These are phyloP conservation scores for Macadamia tetraphylla DNA, from an alignment of 164 flowering plant species.

Conservation along the genomic window DNA sequence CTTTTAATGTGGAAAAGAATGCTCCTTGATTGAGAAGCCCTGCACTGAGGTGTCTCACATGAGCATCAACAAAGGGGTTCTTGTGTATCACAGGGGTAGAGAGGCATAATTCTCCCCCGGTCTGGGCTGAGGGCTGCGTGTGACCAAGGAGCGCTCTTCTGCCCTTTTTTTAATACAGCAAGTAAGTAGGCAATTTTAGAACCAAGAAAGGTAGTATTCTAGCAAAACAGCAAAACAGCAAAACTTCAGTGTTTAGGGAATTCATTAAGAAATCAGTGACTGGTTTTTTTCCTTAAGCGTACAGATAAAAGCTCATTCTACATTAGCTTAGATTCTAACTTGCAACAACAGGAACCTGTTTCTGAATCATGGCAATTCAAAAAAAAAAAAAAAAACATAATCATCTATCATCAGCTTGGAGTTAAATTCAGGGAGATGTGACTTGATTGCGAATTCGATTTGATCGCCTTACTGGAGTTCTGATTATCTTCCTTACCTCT, in stretches of 20 bases:
- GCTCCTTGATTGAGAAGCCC: too few species aligned
- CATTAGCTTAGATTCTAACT: neutral
- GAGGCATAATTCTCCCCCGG: too few species aligned
- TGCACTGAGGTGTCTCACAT: too few species aligned
- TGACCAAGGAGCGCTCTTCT: too few species aligned
- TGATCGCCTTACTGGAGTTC: slow-evolving; percentile 44
- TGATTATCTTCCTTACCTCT: slow-evolving; percentile 6
- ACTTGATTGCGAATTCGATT: slow-evolving; percentile 27
- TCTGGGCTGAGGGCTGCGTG: too few species aligned
- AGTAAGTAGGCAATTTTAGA: too few species aligned
- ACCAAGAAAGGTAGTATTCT: too few species aligned
- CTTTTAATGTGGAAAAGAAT: too few species aligned
- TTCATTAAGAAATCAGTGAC: neutral
- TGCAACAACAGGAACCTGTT: slow-evolving; percentile 22
- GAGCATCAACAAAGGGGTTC: too few species aligned
- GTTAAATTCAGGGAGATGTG: slow-evolving; percentile 19
- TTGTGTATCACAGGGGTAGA: too few species aligned
- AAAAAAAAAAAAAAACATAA: neutral
- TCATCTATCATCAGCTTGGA: neutral
- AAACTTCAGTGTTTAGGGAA: neutral
- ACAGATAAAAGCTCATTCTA: neutral
- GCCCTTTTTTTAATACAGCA: too few species aligned
- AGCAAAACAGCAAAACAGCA: too few species aligned
- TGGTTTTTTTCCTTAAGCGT: neutral
- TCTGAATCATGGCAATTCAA: neutral